These are phyloP conservation scores for Talaromyces sp. DNA, from an alignment of 2,329 filamentous ascomycete genomes.

Conservation along the genomic window DNA sequence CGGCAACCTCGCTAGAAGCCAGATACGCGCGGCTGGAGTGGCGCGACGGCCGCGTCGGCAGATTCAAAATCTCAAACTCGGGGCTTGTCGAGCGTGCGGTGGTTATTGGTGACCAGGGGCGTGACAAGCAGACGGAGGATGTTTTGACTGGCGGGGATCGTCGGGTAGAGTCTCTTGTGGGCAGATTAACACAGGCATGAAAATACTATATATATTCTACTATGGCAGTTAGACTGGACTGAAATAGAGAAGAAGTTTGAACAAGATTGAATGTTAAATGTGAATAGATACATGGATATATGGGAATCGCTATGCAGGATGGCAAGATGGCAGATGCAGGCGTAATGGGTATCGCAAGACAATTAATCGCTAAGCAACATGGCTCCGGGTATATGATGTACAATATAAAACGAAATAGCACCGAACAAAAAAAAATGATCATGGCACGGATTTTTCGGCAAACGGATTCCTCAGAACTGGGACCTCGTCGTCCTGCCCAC, in stretches of 20 bases:
- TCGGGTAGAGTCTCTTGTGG: conserved; percentile 29
- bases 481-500: conserved; percentile 12
- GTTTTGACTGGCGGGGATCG: conserved; percentile 29
- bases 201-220: background rate
- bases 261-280: background rate
- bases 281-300: background rate
- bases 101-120: conserved; percentile 34
- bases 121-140: conserved; percentile 32
- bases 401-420: background rate
- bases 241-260: background rate
- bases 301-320: background rate
- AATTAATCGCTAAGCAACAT: background rate
- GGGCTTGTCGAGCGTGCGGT: conserved; percentile 38
- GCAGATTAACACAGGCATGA: conserved; percentile 18
- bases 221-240: background rate
- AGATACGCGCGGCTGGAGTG: conserved; percentile 40
- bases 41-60: conserved; percentile 39
- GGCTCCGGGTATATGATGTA: conserved; percentile 7
- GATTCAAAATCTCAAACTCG: conserved; percentile 36
- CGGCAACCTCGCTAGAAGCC: conserved; percentile 32
- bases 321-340: background rate
- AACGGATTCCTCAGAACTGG: conserved; percentile 24
- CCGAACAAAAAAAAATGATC: background rate
- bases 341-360: background rate
- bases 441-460: background rate